Percentiles rank a stretch among this genome's conserved stretches.
These are phyloP conservation scores for Chrysopogon serrulatus DNA, from an alignment of 176 grass and related monocot genomes.

Conservation along the genomic window DNA sequence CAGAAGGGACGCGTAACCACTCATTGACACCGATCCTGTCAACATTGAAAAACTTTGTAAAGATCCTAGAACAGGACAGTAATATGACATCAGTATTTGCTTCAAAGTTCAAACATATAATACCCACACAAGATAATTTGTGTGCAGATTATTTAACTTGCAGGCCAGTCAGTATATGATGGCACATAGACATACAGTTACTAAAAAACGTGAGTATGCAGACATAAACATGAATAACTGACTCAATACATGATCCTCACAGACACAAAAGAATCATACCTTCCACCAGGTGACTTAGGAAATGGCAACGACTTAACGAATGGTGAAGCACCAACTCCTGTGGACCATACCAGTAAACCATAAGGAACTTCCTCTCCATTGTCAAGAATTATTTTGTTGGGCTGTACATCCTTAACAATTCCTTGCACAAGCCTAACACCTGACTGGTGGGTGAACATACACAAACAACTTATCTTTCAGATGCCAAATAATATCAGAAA, in stretches of 20 bases:
- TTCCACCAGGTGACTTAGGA: constrained; percentile 85
- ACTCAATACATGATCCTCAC: background rate
- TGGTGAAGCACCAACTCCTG: constrained; percentile 84
- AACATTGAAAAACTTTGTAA: constrained; percentile 2
- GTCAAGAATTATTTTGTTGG: constrained; percentile 73
- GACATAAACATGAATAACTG: background rate
- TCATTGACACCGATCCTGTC: constrained; percentile 87
- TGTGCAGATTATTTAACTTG: background rate
- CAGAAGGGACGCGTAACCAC: constrained; percentile 83
- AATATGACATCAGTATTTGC: background rate
- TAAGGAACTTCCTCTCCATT: constrained; percentile 87
- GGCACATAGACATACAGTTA: background rate
- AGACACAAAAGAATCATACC: constrained; percentile 39
- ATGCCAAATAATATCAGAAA: background rate
- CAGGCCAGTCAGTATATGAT: background rate
- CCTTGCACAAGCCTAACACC: constrained; percentile 84
- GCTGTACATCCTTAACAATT: constrained; percentile 83
- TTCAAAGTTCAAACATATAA: background rate
- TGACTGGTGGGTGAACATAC: constrained; percentile 49
- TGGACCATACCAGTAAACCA: constrained; percentile 97
- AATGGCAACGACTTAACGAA: constrained; percentile 69
- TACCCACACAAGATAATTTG: background rate
- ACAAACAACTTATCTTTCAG: background rate
- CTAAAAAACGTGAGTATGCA: background rate
- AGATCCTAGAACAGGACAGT: background rate